Evolutionary conservation across 2,329 filamentous ascomycete species (phyloP), one percentile per base, ranked within the genome.

Genomic region (Pyrenophora seminiperda): DNA sequence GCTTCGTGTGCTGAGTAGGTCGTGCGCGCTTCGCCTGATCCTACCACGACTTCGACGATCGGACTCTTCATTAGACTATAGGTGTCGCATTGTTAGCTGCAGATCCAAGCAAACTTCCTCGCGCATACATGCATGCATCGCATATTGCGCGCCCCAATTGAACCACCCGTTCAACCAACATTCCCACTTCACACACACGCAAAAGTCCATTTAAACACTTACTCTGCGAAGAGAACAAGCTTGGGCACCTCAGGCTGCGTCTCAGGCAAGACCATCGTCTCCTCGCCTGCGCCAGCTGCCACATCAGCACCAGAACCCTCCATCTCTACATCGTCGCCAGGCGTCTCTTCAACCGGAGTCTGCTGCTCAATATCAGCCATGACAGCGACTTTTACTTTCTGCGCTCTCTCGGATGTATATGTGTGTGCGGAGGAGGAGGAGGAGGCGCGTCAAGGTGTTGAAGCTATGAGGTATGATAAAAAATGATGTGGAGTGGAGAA

Each of bases 1-100:
- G 79, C 86, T 75, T 96, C 88, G 72, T 97, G 92, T 5, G 90
- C 90, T 18, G 84, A 86, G 50, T 97, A 81, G 24, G 85, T 78
- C 7, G 83, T 85, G 62, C 83, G 79, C 1, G 75, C 71, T 4
- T 84, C 83, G 47, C 80, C 85, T 39, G 75, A 73, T 51, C 77
- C 77, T 29, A 77, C 72, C 4, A 74, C 40, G 2, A 81, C 64
- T 53, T 79, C 73, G 37, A 80, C 65, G 29, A 80, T 77, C 0
- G 78, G 75, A 17, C 76, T 79, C 61, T 75, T 75, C 46, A 80
- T 69, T 58, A 78, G 73, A 68, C 77, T 80, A 50, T n/a, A n/a
- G n/a, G n/a, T n/a, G 7, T 18, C 7, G 10, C 13, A n/a, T 10
- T 10, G 42, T 61, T 18, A 59, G 49, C 50, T 30, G 56, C 27